Base-by-base conservation (phyloP, 306 rosid genomes). In the Alnus rubra region DNA sequence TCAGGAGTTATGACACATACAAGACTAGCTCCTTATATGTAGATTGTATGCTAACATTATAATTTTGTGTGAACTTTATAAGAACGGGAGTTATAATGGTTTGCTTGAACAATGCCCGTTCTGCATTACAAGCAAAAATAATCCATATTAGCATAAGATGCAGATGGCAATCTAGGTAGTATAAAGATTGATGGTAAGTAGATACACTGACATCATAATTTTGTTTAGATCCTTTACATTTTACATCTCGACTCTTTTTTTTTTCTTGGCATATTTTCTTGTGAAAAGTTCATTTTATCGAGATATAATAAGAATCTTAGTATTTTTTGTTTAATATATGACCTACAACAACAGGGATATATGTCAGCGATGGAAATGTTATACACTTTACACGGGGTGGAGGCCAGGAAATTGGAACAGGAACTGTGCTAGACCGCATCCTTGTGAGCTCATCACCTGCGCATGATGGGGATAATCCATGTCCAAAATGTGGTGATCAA, bases 301-400 rank as follows among this genome's bases (percentile, higher is more conserved):
- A 13, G 71, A 59, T 56, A 50, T 83, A 48, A 28, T 44, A 23
- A 50, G 18, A 65, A 73, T 60, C n/a, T 62, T 75, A 58, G 13
- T 83, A 42, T 72, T 48, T 80, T 80, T 60, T 49, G 15, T 54
- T 71, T 78, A n/a, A 62, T 49, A 42, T 75, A 49, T 50, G 37
- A 69, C 54, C 69, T 65, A 50, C 69, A 39, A 74, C 49, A 44
- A 33, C 91, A 94, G 97, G 98, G 76, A 89, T 92, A 37, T 94
- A 87, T 62, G 59, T 86, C 7, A 89, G 94, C 12, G 89, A 89
- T 3, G 92, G 84, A 80, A 84, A 82, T 79, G 94, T 94, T 86
- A 84, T 92, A 78, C 94, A 90, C 82, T 94, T 92, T 88, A 94
- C 96, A 19, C 82, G 87, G 14, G 87, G 86, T 56, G 78, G 50